Conservation (phyloP, 305 asterid genomes). For the Fraxinus platypoda region DNA sequence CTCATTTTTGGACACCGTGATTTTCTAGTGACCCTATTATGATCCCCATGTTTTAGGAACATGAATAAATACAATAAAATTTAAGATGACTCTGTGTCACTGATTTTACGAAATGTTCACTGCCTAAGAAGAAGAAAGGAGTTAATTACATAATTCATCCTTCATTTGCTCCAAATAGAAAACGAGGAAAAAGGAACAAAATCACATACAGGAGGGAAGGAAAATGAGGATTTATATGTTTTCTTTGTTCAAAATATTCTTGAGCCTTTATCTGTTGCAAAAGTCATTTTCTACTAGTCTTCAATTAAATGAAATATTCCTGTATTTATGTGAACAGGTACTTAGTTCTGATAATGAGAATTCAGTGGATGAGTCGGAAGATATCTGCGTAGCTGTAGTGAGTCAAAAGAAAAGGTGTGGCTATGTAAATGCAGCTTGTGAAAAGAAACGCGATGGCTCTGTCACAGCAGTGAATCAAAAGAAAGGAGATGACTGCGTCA, state of each 20-base stretch:
- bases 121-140: not conserved
- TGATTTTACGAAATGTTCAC: not conserved
- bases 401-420: constrained; percentile 30
- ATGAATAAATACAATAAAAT: not conserved
- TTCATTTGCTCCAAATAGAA: not conserved
- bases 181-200: not conserved
- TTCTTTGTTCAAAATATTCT: not conserved
- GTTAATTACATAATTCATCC: not conserved
- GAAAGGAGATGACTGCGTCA: constrained; percentile 16
- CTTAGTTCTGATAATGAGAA: constrained; percentile 29
- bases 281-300: not conserved
- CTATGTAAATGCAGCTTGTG: constrained; percentile 9
- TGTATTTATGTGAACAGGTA: constrained; percentile 30
- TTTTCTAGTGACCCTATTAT: not conserved
- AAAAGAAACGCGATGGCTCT: constrained; percentile 24
- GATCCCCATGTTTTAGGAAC: not conserved
- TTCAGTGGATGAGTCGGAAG: constrained; percentile 26
- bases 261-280: not conserved
- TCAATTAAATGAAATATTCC: not conserved
- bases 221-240: not conserved
- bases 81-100: not conserved
- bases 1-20: not conserved
- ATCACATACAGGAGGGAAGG: not conserved
- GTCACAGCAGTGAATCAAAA: constrained; percentile 11
- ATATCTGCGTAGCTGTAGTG: constrained; percentile 24